Conservation (phyloP, 2,329 filamentous ascomycete species). For the Paecilomyces sp. region DNA sequence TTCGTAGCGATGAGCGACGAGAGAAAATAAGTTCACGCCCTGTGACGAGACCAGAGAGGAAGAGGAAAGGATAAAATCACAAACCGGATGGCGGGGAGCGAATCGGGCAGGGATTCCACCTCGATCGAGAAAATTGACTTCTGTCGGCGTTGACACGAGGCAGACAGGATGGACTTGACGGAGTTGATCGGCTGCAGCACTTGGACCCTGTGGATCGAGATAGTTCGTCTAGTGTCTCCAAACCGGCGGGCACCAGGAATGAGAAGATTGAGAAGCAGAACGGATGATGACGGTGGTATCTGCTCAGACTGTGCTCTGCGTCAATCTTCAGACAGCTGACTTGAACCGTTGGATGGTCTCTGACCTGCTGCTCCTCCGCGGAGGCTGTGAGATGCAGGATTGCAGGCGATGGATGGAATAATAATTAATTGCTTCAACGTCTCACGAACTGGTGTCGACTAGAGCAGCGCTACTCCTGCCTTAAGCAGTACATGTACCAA, state of each 20-base stretch:
- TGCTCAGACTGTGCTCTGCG: no score
- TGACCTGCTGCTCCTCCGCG: neutral
- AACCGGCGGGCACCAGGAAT: neutral
- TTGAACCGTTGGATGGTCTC: neutral
- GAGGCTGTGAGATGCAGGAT: neutral
- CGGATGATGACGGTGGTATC: neutral
- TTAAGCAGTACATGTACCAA: neutral
- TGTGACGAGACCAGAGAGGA: neutral
- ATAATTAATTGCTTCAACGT: no score
- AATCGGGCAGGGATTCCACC: neutral
- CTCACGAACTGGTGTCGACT: neutral
- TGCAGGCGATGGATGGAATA: neutral
- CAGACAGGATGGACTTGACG: neutral
- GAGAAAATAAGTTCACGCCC: neutral
- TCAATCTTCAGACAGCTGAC: neutral
- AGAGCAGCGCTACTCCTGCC: neutral
- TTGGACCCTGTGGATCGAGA: neutral
- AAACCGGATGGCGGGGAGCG: neutral
- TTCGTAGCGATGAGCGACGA: neutral
- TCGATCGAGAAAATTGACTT: neutral
- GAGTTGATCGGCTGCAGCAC: neutral
- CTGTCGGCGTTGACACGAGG: neutral
- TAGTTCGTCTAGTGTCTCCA: neutral
- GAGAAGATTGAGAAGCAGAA: neutral
- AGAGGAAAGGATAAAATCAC: neutral